A percentile compares a stretch with the other conserved stretches of the same genome.
These are phyloP conservation scores for Skeletonema menzelii DNA, from an alignment of 108 stramenopile species.

Conservation along the genomic window DNA sequence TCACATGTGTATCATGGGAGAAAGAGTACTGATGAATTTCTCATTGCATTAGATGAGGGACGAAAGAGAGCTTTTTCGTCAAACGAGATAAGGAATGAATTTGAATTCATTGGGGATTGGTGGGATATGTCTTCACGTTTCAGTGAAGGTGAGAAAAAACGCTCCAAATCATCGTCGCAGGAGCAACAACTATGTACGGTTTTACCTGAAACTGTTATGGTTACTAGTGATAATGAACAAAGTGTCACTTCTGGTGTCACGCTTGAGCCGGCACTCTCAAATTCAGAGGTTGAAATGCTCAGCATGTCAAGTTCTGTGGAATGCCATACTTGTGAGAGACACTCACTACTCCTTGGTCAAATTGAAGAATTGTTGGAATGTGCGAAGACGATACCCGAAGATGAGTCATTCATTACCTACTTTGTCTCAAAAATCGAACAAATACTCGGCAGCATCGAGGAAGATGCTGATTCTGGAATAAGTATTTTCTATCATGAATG, in stretches of 20 bases:
- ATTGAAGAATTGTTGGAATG: not conserved
- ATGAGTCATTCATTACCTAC: not conserved
- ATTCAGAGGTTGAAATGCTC: not conserved
- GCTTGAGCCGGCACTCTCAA: not conserved
- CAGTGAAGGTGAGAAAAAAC: not conserved
- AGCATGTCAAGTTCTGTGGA: not conserved
- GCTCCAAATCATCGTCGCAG: not conserved
- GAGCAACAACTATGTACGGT: not conserved
- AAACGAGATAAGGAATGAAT: not conserved
- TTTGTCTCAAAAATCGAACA: not conserved
- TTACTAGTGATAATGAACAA: not conserved
- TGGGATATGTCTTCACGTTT: not conserved
- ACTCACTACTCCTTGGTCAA: not conserved
- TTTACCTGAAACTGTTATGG: not conserved
- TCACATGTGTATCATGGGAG: not conserved
- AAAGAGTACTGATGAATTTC: not conserved
- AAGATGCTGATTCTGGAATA: not conserved
- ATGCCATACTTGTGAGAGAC: not conserved
- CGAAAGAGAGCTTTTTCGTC: not conserved
- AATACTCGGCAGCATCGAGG: not conserved
- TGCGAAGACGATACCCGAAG: not conserved
- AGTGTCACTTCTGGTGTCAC: not conserved
- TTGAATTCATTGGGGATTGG: not conserved
- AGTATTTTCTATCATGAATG: not conserved
- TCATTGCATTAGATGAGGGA: not conserved